Conservation (phyloP, 805 yeast genomes). For the Teunomyces barrocoloradensis region DNA sequence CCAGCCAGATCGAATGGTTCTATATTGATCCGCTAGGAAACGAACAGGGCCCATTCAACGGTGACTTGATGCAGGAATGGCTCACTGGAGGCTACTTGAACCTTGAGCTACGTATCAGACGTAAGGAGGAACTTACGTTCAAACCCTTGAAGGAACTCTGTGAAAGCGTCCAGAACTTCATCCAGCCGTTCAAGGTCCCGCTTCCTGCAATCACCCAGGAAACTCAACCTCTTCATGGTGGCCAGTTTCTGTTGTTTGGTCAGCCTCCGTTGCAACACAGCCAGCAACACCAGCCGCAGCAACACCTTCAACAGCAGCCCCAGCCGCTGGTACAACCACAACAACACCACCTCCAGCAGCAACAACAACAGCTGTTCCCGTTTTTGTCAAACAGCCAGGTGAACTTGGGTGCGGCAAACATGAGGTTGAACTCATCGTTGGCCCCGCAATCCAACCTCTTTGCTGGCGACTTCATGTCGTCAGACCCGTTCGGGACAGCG, state of each 20-base stretch:
- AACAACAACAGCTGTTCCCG: constrained; percentile 17
- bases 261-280: background rate
- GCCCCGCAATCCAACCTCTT: constrained; percentile 18
- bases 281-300: constrained; percentile 7
- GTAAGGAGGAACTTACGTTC: constrained; percentile 53
- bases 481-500: constrained; percentile 17
- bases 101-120: constrained; percentile 52
- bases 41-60: constrained; percentile 81
- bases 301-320: constrained; percentile 1
- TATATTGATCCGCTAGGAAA: constrained; percentile 69
- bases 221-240: constrained; percentile 1
- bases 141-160: constrained; percentile 54
- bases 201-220: constrained; percentile 35
- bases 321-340: constrained; percentile 1
- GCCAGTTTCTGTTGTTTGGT: background rate
- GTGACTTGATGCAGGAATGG: constrained; percentile 78
- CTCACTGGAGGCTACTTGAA: constrained; percentile 56
- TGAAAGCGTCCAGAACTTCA: constrained; percentile 43
- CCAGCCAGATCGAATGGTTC: constrained; percentile 58
- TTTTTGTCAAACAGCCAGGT: constrained; percentile 24
- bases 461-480: constrained; percentile 20
- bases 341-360: constrained; percentile 6
- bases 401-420: constrained; percentile 24
- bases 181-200: constrained; percentile 63
- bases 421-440: constrained; percentile 19